Percentiles rank a stretch among this genome's conserved stretches.
Conservation (phyloP, 164 flowering plant species). For the Warburgia ugandensis region DNA sequence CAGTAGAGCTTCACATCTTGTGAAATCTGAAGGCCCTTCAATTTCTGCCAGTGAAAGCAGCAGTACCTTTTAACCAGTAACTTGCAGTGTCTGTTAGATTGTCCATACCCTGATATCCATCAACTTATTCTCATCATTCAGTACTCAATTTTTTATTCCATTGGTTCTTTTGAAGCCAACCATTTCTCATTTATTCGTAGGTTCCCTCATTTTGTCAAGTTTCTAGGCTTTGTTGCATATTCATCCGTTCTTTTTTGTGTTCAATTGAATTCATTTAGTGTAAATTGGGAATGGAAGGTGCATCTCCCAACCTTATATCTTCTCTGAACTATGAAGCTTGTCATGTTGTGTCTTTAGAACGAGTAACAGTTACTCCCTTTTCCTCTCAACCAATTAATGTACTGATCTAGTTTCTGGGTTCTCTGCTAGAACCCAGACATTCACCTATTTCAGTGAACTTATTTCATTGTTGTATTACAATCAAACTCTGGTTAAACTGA, state of each 20-base stretch:
- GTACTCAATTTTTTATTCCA: conserved; percentile 16
- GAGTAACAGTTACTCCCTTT: no score
- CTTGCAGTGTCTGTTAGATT: no score
- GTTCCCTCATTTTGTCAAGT: not conserved
- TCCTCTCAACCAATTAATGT: no score
- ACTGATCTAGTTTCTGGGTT: no score
- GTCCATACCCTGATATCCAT: conserved; percentile 64
- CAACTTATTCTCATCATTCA: conserved; percentile 5
- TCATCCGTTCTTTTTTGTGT: not conserved
- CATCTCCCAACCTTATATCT: no score
- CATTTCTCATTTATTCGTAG: not conserved
- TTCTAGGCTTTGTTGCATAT: conserved; percentile 6
- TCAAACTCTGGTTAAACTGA: no score
- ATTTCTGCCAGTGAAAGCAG: conserved; percentile 83
- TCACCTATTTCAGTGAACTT: no score
- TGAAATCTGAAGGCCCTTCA: conserved; percentile 74
- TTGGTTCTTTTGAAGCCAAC: conserved; percentile 9
- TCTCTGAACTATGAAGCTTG: no score
- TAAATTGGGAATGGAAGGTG: not conserved
- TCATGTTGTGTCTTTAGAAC: no score
- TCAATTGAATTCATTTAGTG: conserved; percentile 1
- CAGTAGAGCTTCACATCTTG: conserved; percentile 44
- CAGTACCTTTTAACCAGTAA: conserved; percentile 54
- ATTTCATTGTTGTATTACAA: no score
- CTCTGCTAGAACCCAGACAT: no score